Base-by-base conservation (phyloP, 768 basidiomycete genomes). In the Phanerochaete sordida region DNA sequence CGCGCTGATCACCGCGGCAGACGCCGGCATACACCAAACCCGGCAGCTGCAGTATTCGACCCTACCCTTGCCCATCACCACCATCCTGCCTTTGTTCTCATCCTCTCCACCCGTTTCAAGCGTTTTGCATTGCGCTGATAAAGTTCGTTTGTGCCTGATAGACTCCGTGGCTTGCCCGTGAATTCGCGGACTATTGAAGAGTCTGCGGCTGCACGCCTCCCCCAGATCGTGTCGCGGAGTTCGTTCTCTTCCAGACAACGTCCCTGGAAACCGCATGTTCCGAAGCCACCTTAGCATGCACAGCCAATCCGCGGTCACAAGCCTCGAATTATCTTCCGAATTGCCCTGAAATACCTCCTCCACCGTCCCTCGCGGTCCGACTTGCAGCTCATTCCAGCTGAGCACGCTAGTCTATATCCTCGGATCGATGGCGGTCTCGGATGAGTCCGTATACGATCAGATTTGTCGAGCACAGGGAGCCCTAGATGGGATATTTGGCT, bases 1-100 rank as follows among this genome's bases (percentile, higher is more conserved):
- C 54, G 47, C 24, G 35, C 56, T 63, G 65, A 62, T 52, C 48
- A 31, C 21, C 33, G 24, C 30, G 44, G 52, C 46, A 53, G 35
- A 49, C 56, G 45, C 56, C 37, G 53, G 52, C 19, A 23, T 6
- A 19, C 39, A 43, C 39, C 19, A 43, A 35, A 43, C 39, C 19
- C 19, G 39, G 39, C 39, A 43, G 39, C 39, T 43, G 8, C 39
- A 43, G 39, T 43, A 16, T 43, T 43, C 39, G 39, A 4, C 39
- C 39, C 19, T 43, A 43, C 8, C 39, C 39, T 43, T 43, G 39
- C 19, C 19, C 19, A 43, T 19, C 39, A 16, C 19, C 39, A 16
- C 19, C 19, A 43, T 19, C 11, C 13, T 35, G 33, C 6, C n/a
- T 35, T 35, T 13, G 33, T 6, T 35, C 6, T 35, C 33, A 35